These are phyloP conservation scores for Fomitiporia mediterranea DNA, from an alignment of 1,284 basidiomycete genomes.

Conservation along the genomic window DNA sequence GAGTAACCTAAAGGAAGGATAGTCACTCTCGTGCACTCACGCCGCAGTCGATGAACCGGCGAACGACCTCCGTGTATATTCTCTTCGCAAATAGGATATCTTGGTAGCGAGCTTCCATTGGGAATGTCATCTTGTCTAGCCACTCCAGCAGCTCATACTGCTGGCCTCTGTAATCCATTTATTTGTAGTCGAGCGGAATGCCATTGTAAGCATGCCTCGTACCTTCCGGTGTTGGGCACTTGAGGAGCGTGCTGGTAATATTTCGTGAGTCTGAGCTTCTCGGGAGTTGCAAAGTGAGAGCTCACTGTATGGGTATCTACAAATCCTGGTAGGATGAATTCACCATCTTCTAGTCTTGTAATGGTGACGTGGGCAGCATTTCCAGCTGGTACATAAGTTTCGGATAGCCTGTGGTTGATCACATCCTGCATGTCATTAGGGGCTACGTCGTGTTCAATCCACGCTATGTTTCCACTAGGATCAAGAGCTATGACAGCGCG, in stretches of 20 bases:
- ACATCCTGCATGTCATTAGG: constrained; percentile 39
- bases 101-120: constrained; percentile 79
- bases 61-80: constrained; percentile 73
- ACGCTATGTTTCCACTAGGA: constrained; percentile 57
- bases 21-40: constrained; percentile 41
- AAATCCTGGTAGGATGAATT: constrained; percentile 86
- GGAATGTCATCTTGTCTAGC: constrained; percentile 86
- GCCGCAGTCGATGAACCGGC: constrained; percentile 70
- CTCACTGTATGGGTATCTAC: constrained; percentile 86
- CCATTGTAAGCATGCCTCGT: constrained; percentile 24
- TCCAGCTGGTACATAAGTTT: constrained; percentile 18
- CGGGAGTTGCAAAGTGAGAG: constrained; percentile 24
- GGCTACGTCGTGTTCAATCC: constrained; percentile 57
- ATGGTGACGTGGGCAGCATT: constrained; percentile 33
- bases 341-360: constrained; percentile 53
- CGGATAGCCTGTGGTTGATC: constrained; percentile 39
- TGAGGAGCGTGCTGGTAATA: constrained; percentile 76
- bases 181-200: not conserved
- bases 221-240: constrained; percentile 81
- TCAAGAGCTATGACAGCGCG: constrained; percentile 58
- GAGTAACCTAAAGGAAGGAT: not conserved
- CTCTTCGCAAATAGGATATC: constrained; percentile 67
- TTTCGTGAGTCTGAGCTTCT: constrained; percentile 5
- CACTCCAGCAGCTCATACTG: constrained; percentile 88
- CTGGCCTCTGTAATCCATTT: constrained; percentile 50